Evolutionary conservation across 176 grass and related monocot genomes (phyloP), one percentile per base, ranked within the genome.

Genomic region (Eragrostis nindensis): DNA sequence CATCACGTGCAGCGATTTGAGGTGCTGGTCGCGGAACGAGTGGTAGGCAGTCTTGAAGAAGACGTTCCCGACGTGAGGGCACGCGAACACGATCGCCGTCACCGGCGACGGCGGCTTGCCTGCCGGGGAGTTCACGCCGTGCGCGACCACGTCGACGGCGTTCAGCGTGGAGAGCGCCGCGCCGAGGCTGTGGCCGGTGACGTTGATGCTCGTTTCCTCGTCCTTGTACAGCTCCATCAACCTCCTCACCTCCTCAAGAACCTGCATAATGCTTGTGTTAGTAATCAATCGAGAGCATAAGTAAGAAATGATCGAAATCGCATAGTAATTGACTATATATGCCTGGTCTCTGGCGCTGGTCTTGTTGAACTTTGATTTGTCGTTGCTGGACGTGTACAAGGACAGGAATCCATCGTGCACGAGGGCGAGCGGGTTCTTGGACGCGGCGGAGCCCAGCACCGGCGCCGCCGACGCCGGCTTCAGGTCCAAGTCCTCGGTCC

Each of bases 131-230:
- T 92, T 88, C 50, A 80, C 11, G 62, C 80, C 38, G 73, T 89
- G 75, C 44, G 82, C 60, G 44, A 71, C 62, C 22, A 92, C 80
- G 73, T 92, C 90, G 47, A 88, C 38, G 52, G 90, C 73, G 46
- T 66, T 92, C 68, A 92, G 82, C 2, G 90, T 92, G 57, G 86
- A 50, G 25, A 92, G 50, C 6, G 90, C 66, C 26, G 82, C 78
- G 69, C 90, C 90, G 53, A 92, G 86, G 46, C 90, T 92, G 86
- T 92, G 90, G 1, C 90, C 90, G 22, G 86, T 86, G 38, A 92
- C 18, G 11, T 86, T 89, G 80, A 92, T 92, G 82, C 90, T 92
- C 0, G 73, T 86, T 38, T 83, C 83, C 52, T 92, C 90, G 54
- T 70, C 83, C 26, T 85, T 76, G 83, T 86, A 83, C 45, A 70